Percentiles rank a stretch among this genome's conserved stretches.
These are phyloP conservation scores for Neocatenulostroma microsporum DNA, from an alignment of 2,329 filamentous ascomycete genomes.

Conservation along the genomic window DNA sequence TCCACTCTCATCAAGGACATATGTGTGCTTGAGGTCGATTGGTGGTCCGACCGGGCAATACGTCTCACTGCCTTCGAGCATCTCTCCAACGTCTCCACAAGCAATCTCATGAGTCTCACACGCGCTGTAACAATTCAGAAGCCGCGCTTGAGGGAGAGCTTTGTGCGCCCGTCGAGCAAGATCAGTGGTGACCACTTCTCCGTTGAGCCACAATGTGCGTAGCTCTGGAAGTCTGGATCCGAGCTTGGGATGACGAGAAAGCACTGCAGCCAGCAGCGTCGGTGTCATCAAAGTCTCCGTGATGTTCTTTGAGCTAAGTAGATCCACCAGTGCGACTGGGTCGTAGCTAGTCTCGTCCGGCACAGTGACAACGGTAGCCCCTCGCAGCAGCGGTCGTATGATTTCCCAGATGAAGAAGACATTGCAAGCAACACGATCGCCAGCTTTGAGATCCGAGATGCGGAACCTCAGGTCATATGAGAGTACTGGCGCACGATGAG, in stretches of 20 bases:
- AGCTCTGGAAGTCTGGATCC: slow-evolving; percentile 57
- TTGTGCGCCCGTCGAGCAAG: slow-evolving; percentile 60
- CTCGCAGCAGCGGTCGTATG: slow-evolving; percentile 64
- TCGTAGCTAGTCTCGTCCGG: slow-evolving; percentile 73
- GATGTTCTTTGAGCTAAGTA: slow-evolving; percentile 57
- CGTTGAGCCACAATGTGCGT: slow-evolving; percentile 69
- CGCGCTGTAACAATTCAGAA: slow-evolving; percentile 75
- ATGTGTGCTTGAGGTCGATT: slow-evolving; percentile 59
- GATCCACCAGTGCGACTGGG: slow-evolving; percentile 62
- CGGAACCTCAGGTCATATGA: slow-evolving; percentile 68
- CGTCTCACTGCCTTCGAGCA: slow-evolving; percentile 51
- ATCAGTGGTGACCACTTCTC: slow-evolving; percentile 74
- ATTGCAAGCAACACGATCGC: slow-evolving; percentile 77
- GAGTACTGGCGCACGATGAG: slow-evolving; percentile 60
- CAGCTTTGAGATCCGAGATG: slow-evolving; percentile 60
- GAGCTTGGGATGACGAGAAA: slow-evolving; percentile 61
- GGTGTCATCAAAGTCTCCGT: slow-evolving; percentile 81
- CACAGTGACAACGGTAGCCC: slow-evolving; percentile 67
- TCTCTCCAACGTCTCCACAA: slow-evolving; percentile 64
- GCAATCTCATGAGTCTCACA: slow-evolving; percentile 77
- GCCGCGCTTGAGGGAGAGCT: slow-evolving; percentile 58
- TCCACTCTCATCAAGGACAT: slow-evolving; percentile 63
- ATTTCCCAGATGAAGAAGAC: slow-evolving; percentile 87
- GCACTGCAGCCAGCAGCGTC: slow-evolving; percentile 65
- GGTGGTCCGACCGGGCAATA: slow-evolving; percentile 70